A percentile compares a stretch with the other conserved stretches of the same genome.
Evolutionary conservation across 2,329 filamentous ascomycete genomes (phyloP).

Genomic region (Aureobasidium sp.): DNA sequence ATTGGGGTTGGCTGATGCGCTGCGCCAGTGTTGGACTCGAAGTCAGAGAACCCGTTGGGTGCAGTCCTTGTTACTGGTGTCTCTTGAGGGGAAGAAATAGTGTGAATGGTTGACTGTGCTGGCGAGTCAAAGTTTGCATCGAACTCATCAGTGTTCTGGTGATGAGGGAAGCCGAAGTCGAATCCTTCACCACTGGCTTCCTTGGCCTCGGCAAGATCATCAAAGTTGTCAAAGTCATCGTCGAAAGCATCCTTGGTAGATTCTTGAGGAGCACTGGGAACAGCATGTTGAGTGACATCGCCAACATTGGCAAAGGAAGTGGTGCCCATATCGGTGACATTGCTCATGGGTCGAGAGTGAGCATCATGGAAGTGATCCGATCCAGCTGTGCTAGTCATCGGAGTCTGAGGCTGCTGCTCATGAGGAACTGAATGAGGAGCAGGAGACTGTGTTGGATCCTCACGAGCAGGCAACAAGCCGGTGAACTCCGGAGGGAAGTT

Average conservation of each 20-base stretch:
- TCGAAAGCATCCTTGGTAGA: constrained; percentile 54
- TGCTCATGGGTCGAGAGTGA: constrained; percentile 25
- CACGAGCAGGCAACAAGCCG: constrained; percentile 49
- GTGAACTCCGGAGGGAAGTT: constrained; percentile 49
- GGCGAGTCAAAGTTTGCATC: constrained; percentile 73
- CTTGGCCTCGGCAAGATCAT: constrained; percentile 76
- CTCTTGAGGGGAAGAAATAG: constrained; percentile 31
- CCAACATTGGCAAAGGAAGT: neutral
- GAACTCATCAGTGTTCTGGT: constrained; percentile 59
- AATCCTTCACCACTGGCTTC: constrained; percentile 54
- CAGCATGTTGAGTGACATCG: neutral
- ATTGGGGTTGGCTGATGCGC: constrained; percentile 23
- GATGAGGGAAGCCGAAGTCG: constrained; percentile 51
- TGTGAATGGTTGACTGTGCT: constrained; percentile 42
- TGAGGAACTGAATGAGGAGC: constrained; percentile 39
- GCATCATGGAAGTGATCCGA: constrained; percentile 27
- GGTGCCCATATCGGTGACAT: constrained; percentile 18
- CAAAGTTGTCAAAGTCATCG: constrained; percentile 71
- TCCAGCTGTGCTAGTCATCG: constrained; percentile 13
- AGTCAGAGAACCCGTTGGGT: constrained; percentile 25
- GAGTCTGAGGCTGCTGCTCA: constrained; percentile 25
- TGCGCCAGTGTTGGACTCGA: constrained; percentile 19
- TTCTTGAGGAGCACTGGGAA: constrained; percentile 26
- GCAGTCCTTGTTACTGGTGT: constrained; percentile 29
- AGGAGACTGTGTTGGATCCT: constrained; percentile 43